Base-by-base conservation (phyloP, 2,329 filamentous ascomycete genomes). In the Ophiostoma quercus region DNA sequence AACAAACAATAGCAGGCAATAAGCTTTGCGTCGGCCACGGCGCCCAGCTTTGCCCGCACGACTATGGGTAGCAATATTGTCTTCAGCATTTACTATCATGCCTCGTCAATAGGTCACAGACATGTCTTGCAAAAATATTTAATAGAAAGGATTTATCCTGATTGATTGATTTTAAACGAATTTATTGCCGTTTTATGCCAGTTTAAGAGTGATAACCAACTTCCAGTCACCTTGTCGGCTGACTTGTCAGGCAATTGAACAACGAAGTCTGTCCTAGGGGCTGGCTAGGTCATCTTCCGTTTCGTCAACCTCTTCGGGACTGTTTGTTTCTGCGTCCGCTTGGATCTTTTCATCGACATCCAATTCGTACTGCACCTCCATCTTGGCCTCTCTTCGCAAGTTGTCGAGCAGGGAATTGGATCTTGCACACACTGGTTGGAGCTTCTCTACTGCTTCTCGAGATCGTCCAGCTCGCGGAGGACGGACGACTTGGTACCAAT, bases 401-500 rank as follows among this genome's bases (percentile, higher is more conserved):
- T 47, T 47, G 43, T 47, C 19, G 43, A 16, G 7, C 16, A 19
- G 5, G 43, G 19, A n/a, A 16, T 19, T n/a, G 43, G 11, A 25
- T 22, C 12, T 8, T 57, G 51, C 22, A 57, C n/a, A 57, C 22
- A 16, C 25, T 32, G 57, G 16, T 39, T 7, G 32, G 16, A 39
- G 37, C 16, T 16, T 8, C 34, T 37, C 63, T 66, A 70, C 71
- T 80, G 79, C 74, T 77, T 80, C 75, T 79, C 82, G 69, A 94
- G 78, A 8, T 79, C 82, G 66, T 90, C 86, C 71, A 99, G 82
- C 81, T 99, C 95, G 80, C 90, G 92, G 72, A 94, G 84, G 71
- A 99, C 94, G 19, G 86, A 81, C 67, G 88, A 83, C 82, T 98
- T 96, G 29, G 93, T 98, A 70, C 88, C 87, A 75, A 99, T 99